A percentile compares a stretch with the other conserved stretches of the same genome.
Evolutionary conservation across 345 rosid genomes (phyloP).

Genomic region (Adansonia digitata): DNA sequence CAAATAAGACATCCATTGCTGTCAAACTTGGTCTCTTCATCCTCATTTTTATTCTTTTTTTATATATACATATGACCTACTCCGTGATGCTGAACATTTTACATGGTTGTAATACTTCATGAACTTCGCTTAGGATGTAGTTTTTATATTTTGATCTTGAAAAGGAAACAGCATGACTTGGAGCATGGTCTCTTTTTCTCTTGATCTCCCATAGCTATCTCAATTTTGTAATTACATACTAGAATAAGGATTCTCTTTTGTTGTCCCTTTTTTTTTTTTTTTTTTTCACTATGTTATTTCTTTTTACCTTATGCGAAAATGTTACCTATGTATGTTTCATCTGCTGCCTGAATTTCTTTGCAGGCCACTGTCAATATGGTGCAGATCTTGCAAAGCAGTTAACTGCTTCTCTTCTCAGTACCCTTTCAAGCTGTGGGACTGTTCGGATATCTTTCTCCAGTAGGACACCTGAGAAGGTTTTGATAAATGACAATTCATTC

Average conservation of each 20-base stretch:
- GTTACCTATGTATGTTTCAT: conserved; percentile 4
- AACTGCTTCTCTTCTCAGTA: conserved; percentile 48
- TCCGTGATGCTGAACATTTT: not conserved
- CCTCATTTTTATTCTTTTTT: not conserved
- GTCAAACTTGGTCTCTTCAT: not conserved
- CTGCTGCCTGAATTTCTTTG: conserved; percentile 6
- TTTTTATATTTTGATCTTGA: not conserved
- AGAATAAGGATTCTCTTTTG: not conserved
- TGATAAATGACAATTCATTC: not conserved
- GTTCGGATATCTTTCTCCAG: conserved; percentile 76
- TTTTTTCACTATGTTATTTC: not conserved
- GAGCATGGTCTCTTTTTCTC: not conserved
- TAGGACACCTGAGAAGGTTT: conserved; percentile 86
- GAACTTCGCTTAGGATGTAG: not conserved
- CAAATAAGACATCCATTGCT: not conserved
- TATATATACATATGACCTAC: not conserved
- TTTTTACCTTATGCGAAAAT: not conserved
- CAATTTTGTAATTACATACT: not conserved
- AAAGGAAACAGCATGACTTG: not conserved
- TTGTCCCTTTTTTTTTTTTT: no score
- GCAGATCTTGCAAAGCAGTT: conserved; percentile 79
- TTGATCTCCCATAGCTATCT: not conserved
- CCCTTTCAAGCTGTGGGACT: conserved; percentile 71
- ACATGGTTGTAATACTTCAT: not conserved
- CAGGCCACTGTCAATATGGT: conserved; percentile 85